Conservation (phyloP, 768 basidiomycete species). For the Dioszegia hungarica region DNA sequence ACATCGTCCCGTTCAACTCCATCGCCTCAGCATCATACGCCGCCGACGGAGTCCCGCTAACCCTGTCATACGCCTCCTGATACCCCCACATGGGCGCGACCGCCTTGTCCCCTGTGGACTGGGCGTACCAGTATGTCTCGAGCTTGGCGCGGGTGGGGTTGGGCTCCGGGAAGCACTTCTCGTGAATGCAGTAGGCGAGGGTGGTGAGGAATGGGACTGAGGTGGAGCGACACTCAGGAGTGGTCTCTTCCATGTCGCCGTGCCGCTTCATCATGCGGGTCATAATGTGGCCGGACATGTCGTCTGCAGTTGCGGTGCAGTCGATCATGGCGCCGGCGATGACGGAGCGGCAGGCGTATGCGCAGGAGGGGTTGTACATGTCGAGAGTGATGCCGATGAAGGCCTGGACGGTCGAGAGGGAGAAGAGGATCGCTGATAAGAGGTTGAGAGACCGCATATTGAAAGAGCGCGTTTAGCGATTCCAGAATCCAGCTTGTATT, state of each 20-base stretch:
- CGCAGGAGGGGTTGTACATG: conserved; percentile 13
- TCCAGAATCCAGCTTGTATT: too few relatives aligned
- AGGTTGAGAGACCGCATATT: not conserved
- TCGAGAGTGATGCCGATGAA: conserved; percentile 11
- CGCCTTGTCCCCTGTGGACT: not conserved
- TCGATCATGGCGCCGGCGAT: conserved; percentile 11
- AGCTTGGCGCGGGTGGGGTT: not conserved
- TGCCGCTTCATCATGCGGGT: not conserved
- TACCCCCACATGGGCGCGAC: conserved; percentile 7
- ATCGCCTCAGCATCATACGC: not conserved
- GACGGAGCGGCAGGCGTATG: conserved; percentile 6
- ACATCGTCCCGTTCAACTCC: not conserved
- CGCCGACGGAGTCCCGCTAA: not conserved
- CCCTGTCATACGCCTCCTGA: conserved; percentile 2
- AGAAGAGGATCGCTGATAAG: not conserved
- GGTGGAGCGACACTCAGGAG: conserved; percentile 1
- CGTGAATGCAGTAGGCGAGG: conserved; percentile 8
- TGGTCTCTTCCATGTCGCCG: not conserved
- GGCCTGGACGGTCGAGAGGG: conserved; percentile 9
- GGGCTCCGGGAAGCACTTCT: not conserved
- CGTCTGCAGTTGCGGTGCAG: not conserved
- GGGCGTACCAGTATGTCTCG: conserved; percentile 2
- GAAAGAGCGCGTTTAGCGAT: not conserved
- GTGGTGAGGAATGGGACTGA: conserved; percentile 5
- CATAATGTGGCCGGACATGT: not conserved